Base-by-base conservation (phyloP, 495 filamentous ascomycete species). In the Neohortaea acidophila region DNA sequence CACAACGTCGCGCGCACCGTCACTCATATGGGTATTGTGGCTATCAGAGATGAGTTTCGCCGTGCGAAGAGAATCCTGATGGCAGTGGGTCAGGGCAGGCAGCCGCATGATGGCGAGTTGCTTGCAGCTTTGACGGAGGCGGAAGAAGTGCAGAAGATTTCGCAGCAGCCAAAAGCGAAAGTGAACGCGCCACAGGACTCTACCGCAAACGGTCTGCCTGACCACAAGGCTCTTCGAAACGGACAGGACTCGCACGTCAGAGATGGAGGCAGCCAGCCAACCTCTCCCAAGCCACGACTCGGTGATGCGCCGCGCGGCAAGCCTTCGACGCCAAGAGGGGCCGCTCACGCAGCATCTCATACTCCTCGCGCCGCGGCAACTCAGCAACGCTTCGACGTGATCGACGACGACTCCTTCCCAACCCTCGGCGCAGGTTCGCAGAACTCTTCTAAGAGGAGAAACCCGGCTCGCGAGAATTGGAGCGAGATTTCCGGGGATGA, bases 1-100 rank as follows among this genome's bases (percentile, higher is more conserved):
- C 82, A 89, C 56, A 89, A 91, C 48, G 75, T 91, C 30, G 84
- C 76, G 7, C 62, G 81, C 21, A 89, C 83, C 0, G 84, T 87
- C 0, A 83, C 75, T 20, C 72, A 78, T 44, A 67, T 68, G 29
- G 81, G 81, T 8, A 78, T 89, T 28, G 70, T 74, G 0, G 65
- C 74, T 3, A 87, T 89, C 34, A 63, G 80, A 19, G 75, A 84
- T 43, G 83, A 91, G 60, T 83, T 91, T 47, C 64, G 77, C 2
- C 67, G 82, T 21, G 81, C 82, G 6, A 74, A 75, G 61, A 55
- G 64, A 10, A 69, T 87, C 37, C 72, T 86, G 38, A 34, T 47
- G 22, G 49, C 43, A 17, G 45, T 59, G n/a, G 55, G 55, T 1
- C 25, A 32, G 18, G 51, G 44, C 5, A 20, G 29, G 28, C 9